phyloP scores from a whole-genome alignment of 805 yeast genomes.

The Middelhovenomyces tepae region DNA sequence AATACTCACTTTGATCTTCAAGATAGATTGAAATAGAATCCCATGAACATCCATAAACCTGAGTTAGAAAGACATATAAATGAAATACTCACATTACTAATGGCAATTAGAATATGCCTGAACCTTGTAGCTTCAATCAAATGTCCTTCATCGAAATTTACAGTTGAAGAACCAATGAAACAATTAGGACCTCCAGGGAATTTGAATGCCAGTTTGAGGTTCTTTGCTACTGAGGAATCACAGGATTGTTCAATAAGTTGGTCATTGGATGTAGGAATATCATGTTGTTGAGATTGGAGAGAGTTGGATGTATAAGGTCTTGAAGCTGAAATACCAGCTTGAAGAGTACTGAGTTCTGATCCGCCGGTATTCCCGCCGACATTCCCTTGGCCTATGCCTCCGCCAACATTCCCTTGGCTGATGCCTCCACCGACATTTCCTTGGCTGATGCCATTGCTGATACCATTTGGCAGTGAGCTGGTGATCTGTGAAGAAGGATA shows the following conservation, averaged over 20 bases:
- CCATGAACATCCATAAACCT: slow-evolving; percentile 18
- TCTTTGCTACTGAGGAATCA: slow-evolving; percentile 4
- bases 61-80: slow-evolving; percentile 3
- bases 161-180: slow-evolving; percentile 3
- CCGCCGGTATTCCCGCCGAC: neutral
- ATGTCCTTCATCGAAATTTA: slow-evolving; percentile 3
- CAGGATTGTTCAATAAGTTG: slow-evolving; percentile 2
- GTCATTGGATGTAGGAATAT: neutral
- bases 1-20: slow-evolving; percentile 19
- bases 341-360: slow-evolving; percentile 1
- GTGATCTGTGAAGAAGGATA: neutral
- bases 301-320: too few species aligned
- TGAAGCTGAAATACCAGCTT: neutral
- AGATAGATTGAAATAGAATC: slow-evolving; percentile 23
- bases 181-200: slow-evolving; percentile 8
- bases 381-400: neutral
- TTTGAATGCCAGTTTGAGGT: slow-evolving; percentile 2
- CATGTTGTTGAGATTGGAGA: too few species aligned
- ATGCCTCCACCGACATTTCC: neutral
- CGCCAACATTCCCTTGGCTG: neutral
- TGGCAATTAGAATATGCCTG: slow-evolving; percentile 8
- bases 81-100: slow-evolving; percentile 5
- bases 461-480: neutral
- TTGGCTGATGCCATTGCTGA: neutral
- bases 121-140: slow-evolving; percentile 14